Evolutionary conservation across 2,329 filamentous ascomycete genomes (phyloP).

Genomic region (Trichophyton equinum): DNA sequence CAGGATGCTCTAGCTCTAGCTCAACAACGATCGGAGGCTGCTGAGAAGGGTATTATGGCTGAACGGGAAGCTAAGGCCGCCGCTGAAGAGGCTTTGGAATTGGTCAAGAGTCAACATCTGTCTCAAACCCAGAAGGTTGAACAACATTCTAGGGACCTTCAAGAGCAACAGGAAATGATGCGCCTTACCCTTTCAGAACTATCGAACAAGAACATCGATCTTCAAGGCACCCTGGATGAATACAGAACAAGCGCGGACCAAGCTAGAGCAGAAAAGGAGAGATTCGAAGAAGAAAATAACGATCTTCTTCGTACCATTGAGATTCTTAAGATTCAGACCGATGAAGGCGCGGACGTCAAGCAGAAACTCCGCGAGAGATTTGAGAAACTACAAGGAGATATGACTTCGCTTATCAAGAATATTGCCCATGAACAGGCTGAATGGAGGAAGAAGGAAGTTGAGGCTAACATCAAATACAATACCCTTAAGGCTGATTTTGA

Average conservation of each 20-base stretch:
- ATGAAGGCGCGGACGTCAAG: constrained; percentile 73
- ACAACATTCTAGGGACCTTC: constrained; percentile 54
- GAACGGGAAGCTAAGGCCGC: constrained; percentile 46
- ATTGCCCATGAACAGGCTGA: constrained; percentile 70
- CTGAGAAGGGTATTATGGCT: constrained; percentile 43
- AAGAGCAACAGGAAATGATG: constrained; percentile 50
- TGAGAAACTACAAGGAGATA: constrained; percentile 73
- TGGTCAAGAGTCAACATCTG: constrained; percentile 57
- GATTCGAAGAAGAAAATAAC: constrained; percentile 51
- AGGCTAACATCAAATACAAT: constrained; percentile 43
- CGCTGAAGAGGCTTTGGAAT: constrained; percentile 51
- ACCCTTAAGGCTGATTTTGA: constrained; percentile 46
- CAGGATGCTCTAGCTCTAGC: constrained; percentile 62
- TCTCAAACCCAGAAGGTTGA: constrained; percentile 51
- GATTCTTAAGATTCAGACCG: constrained; percentile 62
- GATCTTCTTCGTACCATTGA: constrained; percentile 62
- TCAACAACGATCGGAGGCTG: constrained; percentile 55
- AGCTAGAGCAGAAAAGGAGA: constrained; percentile 47
- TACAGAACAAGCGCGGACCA: constrained; percentile 49
- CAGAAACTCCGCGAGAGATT: constrained; percentile 77
- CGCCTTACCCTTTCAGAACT: constrained; percentile 42
- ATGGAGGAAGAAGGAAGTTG: constrained; percentile 56
- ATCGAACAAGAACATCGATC: constrained; percentile 47
- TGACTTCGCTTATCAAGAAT: constrained; percentile 64
- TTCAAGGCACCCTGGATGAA: constrained; percentile 51